Conservation (phyloP, 805 yeast genomes). For the Barnettozyma siamensis region DNA sequence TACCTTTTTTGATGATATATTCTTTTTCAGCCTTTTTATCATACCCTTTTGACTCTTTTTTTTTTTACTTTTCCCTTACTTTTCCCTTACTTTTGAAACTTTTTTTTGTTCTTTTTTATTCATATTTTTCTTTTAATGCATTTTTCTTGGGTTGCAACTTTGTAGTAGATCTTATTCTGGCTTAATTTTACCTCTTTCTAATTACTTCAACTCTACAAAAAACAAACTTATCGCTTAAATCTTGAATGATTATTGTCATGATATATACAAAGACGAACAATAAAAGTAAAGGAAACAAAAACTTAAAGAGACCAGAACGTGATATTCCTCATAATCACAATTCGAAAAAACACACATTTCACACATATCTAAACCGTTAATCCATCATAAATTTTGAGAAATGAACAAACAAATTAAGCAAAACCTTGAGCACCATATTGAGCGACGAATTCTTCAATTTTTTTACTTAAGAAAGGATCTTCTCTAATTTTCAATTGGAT, state of each 20-base stretch:
- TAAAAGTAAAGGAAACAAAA: background rate
- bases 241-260: background rate
- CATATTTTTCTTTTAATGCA: background rate
- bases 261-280: constrained; percentile 1
- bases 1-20: background rate
- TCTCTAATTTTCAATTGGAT: constrained; percentile 74
- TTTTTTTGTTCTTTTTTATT: background rate
- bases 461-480: constrained; percentile 59
- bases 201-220: background rate
- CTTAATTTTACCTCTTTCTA: too few species aligned
- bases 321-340: background rate
- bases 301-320: background rate
- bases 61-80: background rate
- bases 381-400: too few species aligned
- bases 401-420: constrained; percentile 4
- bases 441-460: constrained; percentile 56
- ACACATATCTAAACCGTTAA: background rate
- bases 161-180: too few species aligned
- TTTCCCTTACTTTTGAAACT: background rate
- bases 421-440: constrained; percentile 25
- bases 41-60: background rate
- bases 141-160: background rate
- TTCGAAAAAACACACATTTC: background rate
- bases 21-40: background rate
- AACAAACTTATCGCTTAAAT: background rate